Evolutionary conservation across 495 filamentous ascomycete genomes (phyloP), one percentile per base, ranked within the genome.

Genomic region (Aspergillus egyptiacus): DNA sequence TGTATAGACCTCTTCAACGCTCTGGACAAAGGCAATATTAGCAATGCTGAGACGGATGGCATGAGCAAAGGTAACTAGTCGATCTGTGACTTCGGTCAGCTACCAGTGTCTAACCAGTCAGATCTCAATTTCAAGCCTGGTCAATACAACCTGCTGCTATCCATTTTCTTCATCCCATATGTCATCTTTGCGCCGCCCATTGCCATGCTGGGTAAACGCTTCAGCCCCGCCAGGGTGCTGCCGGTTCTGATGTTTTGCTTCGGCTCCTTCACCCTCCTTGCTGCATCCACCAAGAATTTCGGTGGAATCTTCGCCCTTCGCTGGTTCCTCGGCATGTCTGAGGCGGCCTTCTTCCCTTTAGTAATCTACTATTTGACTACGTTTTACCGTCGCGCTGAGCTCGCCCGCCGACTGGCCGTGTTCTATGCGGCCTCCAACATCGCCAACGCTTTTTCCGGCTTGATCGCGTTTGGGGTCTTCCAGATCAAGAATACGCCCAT

Each of bases 391-490:
- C 80, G 86, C 28, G 79, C 79, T n/a, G 86, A 90, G 58, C 71
- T 91, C 7, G 86, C 85, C 5, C 71, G 85, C 15, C 82, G 86
- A 3, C 74, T 91, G 1, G 83, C 83, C 28, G 72, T 90, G 55
- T 91, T 90, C 71, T 90, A 89, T 59, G 86, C 85, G 0, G 85
- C 83, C 0, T 81, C 78, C 24, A 85, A 80, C 48, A 83, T 90
- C 38, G 86, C 85, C 20, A 80, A 77, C 35, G 87, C 85, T 18
- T 89, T 89, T 57, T 77, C 78, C 2, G 86, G 86, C 6, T 70
- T 90, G 1, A 72, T 91, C 15, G 81, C 86, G 0, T 89, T 85
- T 45, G 86, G 84, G 0, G 81, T 87, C 3, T 88, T 90, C 63
- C 86, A 83, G 45, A 89, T 89, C 57, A 48, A 82, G 15, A 66